Evolutionary conservation across 345 rosid species (phyloP), one percentile per base, ranked within the genome.

Genomic region (Hibiscus trionum): DNA sequence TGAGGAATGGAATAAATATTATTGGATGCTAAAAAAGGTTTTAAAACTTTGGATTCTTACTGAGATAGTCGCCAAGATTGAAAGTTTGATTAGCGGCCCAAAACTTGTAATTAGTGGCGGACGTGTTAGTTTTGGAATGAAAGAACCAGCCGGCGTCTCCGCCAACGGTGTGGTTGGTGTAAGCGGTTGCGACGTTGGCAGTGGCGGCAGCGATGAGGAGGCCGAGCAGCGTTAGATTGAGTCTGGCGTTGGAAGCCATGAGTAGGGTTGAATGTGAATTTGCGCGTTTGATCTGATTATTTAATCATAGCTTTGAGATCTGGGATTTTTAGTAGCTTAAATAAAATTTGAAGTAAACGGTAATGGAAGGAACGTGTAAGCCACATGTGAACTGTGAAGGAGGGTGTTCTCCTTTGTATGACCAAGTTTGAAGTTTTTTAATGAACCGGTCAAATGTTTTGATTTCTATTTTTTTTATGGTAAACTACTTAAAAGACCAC

Each of bases 161-260:
- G 3, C 91, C 90, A 50, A 86, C 88, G 10, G 87, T 83, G 84
- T 86, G 79, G 80, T 87, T 87, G 42, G 76, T 76, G 76, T 89
- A 89, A 0, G 29, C 76, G 29, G 85, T 55, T 50, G 81, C 71
- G 1, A 84, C 39, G 44, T 81, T 70, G 9, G 79, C 83, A 29
- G 82, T 72, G 7, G 79, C 79, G 31, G 73, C 24, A 66, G 79
- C 4, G 76, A 83, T 62, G 72, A 83, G 75, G 71, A 86, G 55
- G 19, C 79, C 59, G 27, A 75, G 57, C 70, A 77, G 61, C 58
- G 77, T 73, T 27, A 77, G 69, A 71, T 70, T 67, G 7, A 81
- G 55, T 46, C 70, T 27, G 66, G 71, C 11, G 49, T 80, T 5
- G 0, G 61, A 50, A 37, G 56, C 73, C 86, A 76, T 77, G 35